A percentile compares a stretch with the other conserved stretches of the same genome.
Conservation (phyloP, 225 moss, liverwort and hornwort genomes). For the Neckera pumila region DNA sequence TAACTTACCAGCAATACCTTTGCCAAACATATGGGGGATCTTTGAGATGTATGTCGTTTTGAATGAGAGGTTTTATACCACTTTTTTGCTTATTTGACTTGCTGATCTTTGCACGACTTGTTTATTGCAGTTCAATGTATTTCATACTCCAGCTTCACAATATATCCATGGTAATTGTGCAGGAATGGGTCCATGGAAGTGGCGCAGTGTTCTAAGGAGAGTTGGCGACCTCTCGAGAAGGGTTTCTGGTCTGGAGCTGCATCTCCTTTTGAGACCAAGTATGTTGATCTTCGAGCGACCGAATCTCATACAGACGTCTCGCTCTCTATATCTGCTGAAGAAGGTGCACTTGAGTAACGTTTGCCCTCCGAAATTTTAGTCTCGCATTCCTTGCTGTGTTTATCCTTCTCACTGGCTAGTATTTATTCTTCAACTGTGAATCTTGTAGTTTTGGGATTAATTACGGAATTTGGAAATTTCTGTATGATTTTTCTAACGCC, state of each 20-base stretch:
- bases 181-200: constrained; percentile 71
- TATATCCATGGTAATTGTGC: background rate
- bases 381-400: background rate
- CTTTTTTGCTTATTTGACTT: background rate
- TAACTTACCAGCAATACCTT: background rate
- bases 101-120: background rate
- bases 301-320: constrained; percentile 48
- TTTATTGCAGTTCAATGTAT: background rate
- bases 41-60: background rate
- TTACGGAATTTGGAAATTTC: background rate
- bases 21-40: background rate
- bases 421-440: background rate
- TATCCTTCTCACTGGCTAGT: background rate
- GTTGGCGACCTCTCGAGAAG: constrained; percentile 75
- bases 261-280: constrained; percentile 84
- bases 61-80: background rate
- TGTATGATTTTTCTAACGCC: background rate
- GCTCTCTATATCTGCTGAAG: constrained; percentile 61
- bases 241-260: constrained; percentile 66
- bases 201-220: constrained; percentile 74
- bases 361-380: background rate
- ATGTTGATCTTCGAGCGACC: constrained; percentile 62
- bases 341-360: constrained; percentile 29
- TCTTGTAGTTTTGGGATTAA: background rate
- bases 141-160: background rate